Conservation (phyloP, 768 basidiomycete genomes). For the Cystofilobasidium ferigula region DNA sequence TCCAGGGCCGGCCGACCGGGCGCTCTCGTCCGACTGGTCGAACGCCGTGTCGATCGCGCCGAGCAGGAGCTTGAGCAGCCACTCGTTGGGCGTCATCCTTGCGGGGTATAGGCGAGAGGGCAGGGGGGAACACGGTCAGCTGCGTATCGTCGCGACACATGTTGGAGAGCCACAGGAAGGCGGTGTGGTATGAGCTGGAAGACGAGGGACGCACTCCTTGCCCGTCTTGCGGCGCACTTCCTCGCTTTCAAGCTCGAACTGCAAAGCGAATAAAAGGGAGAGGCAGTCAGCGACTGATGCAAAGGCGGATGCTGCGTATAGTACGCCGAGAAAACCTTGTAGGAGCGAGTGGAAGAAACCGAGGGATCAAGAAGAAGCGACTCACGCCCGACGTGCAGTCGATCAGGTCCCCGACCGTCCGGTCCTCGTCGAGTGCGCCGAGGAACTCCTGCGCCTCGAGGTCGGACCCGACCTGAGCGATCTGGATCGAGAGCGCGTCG, state of each 20-base stretch:
- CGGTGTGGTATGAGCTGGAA: too few relatives aligned
- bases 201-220: slow-evolving; percentile 1
- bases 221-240: slow-evolving; percentile 22
- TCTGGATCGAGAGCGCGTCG: slow-evolving; percentile 37
- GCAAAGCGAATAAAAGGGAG: not conserved
- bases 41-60: slow-evolving; percentile 17
- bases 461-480: slow-evolving; percentile 37
- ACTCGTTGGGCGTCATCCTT: slow-evolving; percentile 35
- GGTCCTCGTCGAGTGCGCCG: slow-evolving; percentile 35
- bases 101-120: not conserved
- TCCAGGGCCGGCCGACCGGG: too few relatives aligned
- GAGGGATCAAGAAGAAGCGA: too few relatives aligned
- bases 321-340: too few relatives aligned
- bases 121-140: slow-evolving; percentile 34
- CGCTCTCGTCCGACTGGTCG: slow-evolving; percentile 16
- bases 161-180: too few relatives aligned
- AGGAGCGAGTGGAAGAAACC: too few relatives aligned
- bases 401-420: slow-evolving; percentile 37
- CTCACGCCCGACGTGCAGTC: slow-evolving; percentile 30
- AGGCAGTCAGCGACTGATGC: not conserved
- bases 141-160: slow-evolving; percentile 32
- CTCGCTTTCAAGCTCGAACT: not conserved
- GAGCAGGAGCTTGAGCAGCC: slow-evolving; percentile 29
- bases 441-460: slow-evolving; percentile 39
- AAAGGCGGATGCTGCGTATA: too few relatives aligned